phyloP scores from a whole-genome alignment of 208 protist species.

The Blastocrithidia nonstop region DNA sequence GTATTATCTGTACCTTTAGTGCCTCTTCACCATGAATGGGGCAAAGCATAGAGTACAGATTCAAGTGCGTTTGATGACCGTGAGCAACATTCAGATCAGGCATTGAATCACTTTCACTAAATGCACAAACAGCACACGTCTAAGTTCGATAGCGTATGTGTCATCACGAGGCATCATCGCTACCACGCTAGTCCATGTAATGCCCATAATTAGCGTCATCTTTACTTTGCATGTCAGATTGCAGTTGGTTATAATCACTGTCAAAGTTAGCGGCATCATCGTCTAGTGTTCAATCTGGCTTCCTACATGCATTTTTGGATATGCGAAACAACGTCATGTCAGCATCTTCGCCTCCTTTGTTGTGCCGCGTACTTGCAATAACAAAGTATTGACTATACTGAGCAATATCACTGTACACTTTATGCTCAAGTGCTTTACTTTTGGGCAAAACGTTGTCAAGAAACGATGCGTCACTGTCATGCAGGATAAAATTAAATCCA shows the following conservation, averaged over 20 bases:
- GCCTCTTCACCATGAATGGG: slow-evolving; percentile 38
- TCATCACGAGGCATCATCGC: slow-evolving; percentile 22
- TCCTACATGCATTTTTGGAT: too few relatives aligned
- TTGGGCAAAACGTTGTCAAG: slow-evolving; percentile 59
- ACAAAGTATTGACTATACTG: slow-evolving; percentile 70
- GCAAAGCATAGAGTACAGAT: slow-evolving; percentile 55
- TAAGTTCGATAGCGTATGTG: slow-evolving; percentile 65
- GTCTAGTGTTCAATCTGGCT: slow-evolving; percentile 13
- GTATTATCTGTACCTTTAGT: slow-evolving; percentile 22
- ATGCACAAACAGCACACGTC: slow-evolving; percentile 38
- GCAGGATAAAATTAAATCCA: slow-evolving; percentile 79
- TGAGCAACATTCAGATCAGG: slow-evolving; percentile 37
- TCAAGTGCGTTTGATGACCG: slow-evolving; percentile 59
- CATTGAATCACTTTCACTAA: slow-evolving; percentile 30
- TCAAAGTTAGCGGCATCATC: slow-evolving; percentile 25
- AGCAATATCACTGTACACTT: slow-evolving; percentile 78
- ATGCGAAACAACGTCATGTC: slow-evolving; percentile 84
- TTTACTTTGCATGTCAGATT: slow-evolving; percentile 1
- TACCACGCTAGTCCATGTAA: slow-evolving; percentile 2
- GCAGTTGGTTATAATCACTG: slow-evolving; percentile 4
- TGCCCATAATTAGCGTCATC: slow-evolving; percentile 1
- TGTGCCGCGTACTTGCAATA: slow-evolving; percentile 66
- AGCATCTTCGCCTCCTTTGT: slow-evolving; percentile 72
- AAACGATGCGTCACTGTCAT: slow-evolving; percentile 57
- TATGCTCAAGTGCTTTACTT: slow-evolving; percentile 43